A percentile compares a stretch with the other conserved stretches of the same genome.
These are phyloP conservation scores for Pseudocohnilembus persalinus DNA, from an alignment of 169 alveolate genomes.

Conservation along the genomic window DNA sequence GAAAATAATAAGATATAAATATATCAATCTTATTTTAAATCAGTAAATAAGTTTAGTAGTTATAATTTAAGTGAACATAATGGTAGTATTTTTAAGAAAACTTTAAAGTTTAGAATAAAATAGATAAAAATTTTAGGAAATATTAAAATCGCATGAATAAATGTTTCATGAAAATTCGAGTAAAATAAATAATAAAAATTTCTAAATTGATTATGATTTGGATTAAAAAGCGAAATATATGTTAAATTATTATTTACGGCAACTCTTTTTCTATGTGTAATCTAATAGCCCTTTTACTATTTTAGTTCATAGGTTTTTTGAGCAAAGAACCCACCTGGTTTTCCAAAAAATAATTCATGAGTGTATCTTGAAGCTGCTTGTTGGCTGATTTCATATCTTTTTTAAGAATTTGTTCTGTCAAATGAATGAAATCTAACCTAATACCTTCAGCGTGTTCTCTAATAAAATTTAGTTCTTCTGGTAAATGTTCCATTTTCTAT, in stretches of 20 bases:
- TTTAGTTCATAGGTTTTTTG: conserved; percentile 6
- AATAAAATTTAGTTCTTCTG: too few relatives aligned
- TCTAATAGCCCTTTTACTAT: conserved; percentile 14
- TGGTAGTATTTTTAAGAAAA: not conserved
- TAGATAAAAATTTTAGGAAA: too few relatives aligned
- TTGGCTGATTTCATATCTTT: conserved; percentile 25
- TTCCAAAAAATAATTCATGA: conserved; percentile 26
- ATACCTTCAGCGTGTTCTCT: not conserved
- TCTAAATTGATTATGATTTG: too few relatives aligned
- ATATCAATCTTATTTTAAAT: too few relatives aligned
- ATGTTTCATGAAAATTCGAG: too few relatives aligned
- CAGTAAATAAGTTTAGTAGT: not conserved
- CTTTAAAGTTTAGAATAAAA: too few relatives aligned
- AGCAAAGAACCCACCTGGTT: conserved; percentile 12
- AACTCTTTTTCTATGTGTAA: conserved; percentile 8
- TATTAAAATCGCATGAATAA: too few relatives aligned
- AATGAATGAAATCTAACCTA: conserved; percentile 5
- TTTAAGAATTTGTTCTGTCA: conserved; percentile 20
- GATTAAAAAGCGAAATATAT: too few relatives aligned
- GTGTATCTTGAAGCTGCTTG: conserved; percentile 18
- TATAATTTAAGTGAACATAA: not conserved
- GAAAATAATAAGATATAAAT: too few relatives aligned
- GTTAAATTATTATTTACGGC: not conserved
- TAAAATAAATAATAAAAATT: too few relatives aligned
- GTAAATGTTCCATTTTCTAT: too few relatives aligned